Evolutionary conservation across 2,329 filamentous ascomycete species (phyloP).

Genomic region (Septoria linicola): DNA sequence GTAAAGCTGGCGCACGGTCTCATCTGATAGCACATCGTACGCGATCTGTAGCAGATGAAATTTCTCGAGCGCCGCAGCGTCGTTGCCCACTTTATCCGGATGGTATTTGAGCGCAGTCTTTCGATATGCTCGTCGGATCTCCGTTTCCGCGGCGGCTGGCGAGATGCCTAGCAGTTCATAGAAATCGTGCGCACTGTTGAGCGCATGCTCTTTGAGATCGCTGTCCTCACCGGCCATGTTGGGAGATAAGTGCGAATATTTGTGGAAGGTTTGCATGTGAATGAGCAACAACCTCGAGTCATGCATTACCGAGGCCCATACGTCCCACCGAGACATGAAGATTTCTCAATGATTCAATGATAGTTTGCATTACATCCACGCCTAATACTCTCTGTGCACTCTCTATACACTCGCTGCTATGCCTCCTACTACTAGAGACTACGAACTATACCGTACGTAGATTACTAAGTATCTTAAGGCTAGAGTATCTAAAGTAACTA

Average conservation of each 20-base stretch:
- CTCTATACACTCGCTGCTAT: too few species aligned
- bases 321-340: too few species aligned
- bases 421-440: too few species aligned
- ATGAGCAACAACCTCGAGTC: background rate
- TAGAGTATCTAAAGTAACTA: too few species aligned
- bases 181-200: conserved; percentile 58
- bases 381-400: too few species aligned
- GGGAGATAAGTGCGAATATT: background rate
- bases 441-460: too few species aligned
- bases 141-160: conserved; percentile 63
- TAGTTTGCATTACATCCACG: too few species aligned
- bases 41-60: conserved; percentile 85
- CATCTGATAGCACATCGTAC: conserved; percentile 76
- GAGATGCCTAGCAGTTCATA: conserved; percentile 73
- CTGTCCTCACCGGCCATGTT: conserved; percentile 38
- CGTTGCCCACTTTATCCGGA: conserved; percentile 77
- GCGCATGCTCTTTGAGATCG: conserved; percentile 46
- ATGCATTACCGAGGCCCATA: too few species aligned
- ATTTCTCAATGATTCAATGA: too few species aligned
- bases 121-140: conserved; percentile 80
- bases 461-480: too few species aligned
- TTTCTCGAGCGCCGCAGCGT: conserved; percentile 65
- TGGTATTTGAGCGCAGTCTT: conserved; percentile 87
- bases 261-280: background rate
- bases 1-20: conserved; percentile 71